Conservation (phyloP, 2,329 filamentous ascomycete genomes). For the Neoascochyta sp. region DNA sequence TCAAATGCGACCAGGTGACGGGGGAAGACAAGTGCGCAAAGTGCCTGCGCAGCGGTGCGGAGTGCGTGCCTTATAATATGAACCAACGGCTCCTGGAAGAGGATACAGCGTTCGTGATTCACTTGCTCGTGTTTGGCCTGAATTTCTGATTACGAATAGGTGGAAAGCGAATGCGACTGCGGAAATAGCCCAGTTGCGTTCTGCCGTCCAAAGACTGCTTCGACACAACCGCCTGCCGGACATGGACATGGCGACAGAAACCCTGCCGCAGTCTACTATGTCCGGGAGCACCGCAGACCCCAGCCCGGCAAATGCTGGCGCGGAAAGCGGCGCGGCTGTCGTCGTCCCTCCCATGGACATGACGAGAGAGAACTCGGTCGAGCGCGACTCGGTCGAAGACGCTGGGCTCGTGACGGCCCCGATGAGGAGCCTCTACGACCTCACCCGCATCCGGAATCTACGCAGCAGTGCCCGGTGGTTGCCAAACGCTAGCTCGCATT, state of each 20-base stretch:
- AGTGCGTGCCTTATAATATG: conserved; percentile 68
- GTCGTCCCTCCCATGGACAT: conserved; percentile 32
- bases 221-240: conserved; percentile 25
- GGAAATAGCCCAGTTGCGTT: conserved; percentile 24
- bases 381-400: conserved; percentile 26
- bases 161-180: conserved; percentile 32
- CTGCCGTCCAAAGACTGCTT: conserved; percentile 27
- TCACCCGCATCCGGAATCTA: conserved; percentile 33
- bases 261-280: conserved; percentile 1
- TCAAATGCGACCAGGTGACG: conserved; percentile 32
- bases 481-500: conserved; percentile 22
- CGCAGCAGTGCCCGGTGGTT: conserved; percentile 24
- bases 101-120: conserved; percentile 30
- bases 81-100: conserved; percentile 33
- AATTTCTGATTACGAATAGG: conserved; percentile 10
- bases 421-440: conserved; percentile 34
- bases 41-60: conserved; percentile 55
- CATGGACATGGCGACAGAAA: conserved; percentile 9
- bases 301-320: conserved; percentile 23
- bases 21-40: conserved; percentile 34
- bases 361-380: conserved; percentile 32
- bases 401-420: conserved; percentile 28
- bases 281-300: conserved; percentile 13
- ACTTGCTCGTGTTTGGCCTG: conserved; percentile 4
- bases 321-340: conserved; percentile 23